Percentiles rank a stretch among this genome's conserved stretches.
phyloP scores from a whole-genome alignment of 306 rosid species.

The Rubus idaeus region DNA sequence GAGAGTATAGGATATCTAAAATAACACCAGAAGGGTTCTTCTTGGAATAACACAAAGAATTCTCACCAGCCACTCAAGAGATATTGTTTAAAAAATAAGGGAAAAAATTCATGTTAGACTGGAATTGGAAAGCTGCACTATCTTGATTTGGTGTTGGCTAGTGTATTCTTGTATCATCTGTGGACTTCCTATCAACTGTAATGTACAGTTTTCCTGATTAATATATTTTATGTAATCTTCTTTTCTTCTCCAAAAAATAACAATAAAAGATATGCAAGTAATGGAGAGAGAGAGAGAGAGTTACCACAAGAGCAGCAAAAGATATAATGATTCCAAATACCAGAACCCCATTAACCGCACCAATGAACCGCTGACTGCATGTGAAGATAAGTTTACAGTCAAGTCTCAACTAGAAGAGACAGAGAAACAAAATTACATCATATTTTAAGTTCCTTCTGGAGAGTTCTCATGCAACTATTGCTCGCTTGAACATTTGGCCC shows the following conservation, averaged over 20 bases:
- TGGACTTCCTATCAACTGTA: background rate
- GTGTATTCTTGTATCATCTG: background rate
- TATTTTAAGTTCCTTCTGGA: background rate
- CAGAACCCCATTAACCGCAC: slow-evolving; percentile 67
- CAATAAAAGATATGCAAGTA: background rate
- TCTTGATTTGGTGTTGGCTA: background rate
- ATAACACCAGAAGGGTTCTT: background rate
- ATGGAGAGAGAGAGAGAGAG: slow-evolving; percentile 19
- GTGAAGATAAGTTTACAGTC: slow-evolving; percentile 27
- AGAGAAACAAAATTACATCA: background rate
- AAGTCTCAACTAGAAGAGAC: background rate
- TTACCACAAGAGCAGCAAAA: slow-evolving; percentile 77
- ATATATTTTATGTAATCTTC: background rate
- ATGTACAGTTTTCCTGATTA: background rate
- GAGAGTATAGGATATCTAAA: background rate
- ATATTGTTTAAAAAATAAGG: too few species aligned
- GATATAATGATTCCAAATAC: slow-evolving; percentile 60
- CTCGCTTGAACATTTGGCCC: background rate
- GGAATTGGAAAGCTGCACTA: background rate
- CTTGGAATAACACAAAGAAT: background rate
- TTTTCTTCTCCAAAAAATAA: background rate
- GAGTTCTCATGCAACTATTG: background rate
- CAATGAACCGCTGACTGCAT: slow-evolving; percentile 74
- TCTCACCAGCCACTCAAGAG: background rate
- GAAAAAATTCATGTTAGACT: background rate